phyloP scores from a whole-genome alignment of 208 protist species.

The Acanthamoeba culbertsoni region DNA sequence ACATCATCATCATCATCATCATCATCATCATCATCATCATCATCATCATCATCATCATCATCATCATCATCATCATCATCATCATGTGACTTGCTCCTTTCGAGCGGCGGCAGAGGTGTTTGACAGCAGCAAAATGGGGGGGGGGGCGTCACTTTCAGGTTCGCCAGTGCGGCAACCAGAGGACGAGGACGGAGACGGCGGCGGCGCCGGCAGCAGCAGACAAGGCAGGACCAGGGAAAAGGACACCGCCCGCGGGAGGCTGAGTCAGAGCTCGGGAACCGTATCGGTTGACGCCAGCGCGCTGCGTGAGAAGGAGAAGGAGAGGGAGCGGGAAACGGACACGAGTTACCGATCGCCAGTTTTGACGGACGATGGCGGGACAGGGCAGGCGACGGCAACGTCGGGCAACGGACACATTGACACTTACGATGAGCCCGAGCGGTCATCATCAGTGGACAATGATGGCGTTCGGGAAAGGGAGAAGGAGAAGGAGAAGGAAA shows the following conservation, averaged over 20 bases:
- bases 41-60: too few relatives aligned
- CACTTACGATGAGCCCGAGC: neutral
- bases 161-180: constrained; percentile 14
- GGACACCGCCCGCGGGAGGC: neutral
- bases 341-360: neutral
- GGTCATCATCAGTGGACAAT: neutral
- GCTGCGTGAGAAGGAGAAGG: neutral
- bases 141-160: neutral
- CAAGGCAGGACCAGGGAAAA: neutral
- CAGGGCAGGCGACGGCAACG: neutral
- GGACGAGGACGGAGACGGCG: neutral
- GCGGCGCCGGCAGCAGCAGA: neutral
- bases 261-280: neutral
- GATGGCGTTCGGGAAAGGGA: neutral
- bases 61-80: too few relatives aligned
- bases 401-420: neutral
- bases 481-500: neutral
- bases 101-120: neutral
- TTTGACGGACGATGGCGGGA: neutral
- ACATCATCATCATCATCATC: neutral
- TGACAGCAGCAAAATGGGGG: neutral
- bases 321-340: neutral
- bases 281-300: neutral
- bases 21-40: too few relatives aligned
- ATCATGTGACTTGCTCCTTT: too few relatives aligned